Conservation (phyloP, 2,329 filamentous ascomycete species). For the Aspergillus terreus region DNA sequence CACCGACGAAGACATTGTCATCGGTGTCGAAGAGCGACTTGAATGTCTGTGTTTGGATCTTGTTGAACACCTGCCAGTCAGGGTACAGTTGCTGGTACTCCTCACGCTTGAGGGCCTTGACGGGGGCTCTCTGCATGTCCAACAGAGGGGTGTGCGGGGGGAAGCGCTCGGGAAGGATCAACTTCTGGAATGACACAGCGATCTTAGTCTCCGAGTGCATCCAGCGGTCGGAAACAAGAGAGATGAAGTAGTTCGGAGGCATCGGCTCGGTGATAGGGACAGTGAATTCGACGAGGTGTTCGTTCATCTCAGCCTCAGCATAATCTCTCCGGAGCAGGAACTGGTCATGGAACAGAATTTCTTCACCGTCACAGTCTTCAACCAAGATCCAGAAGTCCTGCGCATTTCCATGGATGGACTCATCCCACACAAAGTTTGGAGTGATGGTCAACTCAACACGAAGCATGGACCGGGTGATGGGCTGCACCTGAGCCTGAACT, state of each 20-base stretch:
- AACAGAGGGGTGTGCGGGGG: slow-evolving; percentile 88
- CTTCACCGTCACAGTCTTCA: slow-evolving; percentile 95
- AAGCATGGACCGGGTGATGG: slow-evolving; percentile 89
- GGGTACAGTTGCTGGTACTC: slow-evolving; percentile 81
- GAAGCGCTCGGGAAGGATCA: slow-evolving; percentile 92
- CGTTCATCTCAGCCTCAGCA: slow-evolving; percentile 77
- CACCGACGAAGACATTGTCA: slow-evolving; percentile 88
- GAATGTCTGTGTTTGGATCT: slow-evolving; percentile 95
- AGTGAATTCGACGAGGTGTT: slow-evolving; percentile 93
- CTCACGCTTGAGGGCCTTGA: slow-evolving; percentile 80
- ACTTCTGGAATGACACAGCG: slow-evolving; percentile 89
- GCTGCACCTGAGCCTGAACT: slow-evolving; percentile 88
- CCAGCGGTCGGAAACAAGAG: slow-evolving; percentile 91
- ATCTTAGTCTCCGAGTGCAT: slow-evolving; percentile 96
- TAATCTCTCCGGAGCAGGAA: slow-evolving; percentile 91
- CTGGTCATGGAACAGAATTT: slow-evolving; percentile 90
- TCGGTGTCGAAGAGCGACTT: slow-evolving; percentile 87
- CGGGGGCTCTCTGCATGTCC: slow-evolving; percentile 85
- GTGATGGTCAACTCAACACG: slow-evolving; percentile 86
- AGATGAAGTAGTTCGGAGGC: slow-evolving; percentile 98
- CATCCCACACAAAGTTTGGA: slow-evolving; percentile 95
- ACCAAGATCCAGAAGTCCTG: slow-evolving; percentile 97
- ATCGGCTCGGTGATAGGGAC: slow-evolving; percentile 96
- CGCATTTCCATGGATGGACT: slow-evolving; percentile 76
- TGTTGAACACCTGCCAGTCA: slow-evolving; percentile 86